Conservation (phyloP, 352 stramenopile genomes). For the Aphanomyces cochlioides region DNA sequence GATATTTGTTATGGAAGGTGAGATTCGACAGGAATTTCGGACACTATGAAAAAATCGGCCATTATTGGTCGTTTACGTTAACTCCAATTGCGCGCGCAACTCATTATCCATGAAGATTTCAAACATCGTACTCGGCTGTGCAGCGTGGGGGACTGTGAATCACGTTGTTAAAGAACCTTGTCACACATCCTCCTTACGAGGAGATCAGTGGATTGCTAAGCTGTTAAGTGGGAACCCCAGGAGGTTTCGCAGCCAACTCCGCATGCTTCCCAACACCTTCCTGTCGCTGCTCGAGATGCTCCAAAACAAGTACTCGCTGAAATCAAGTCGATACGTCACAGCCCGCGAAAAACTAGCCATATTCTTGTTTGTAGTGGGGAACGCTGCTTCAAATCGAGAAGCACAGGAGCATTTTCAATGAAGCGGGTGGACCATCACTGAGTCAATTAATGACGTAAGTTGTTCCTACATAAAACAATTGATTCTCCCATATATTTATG, state of each 20-base stretch:
- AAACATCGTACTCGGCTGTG: background rate
- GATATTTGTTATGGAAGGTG: no score
- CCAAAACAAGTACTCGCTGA: conserved; percentile 3
- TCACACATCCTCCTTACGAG: background rate
- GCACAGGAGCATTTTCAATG: conserved; percentile 31
- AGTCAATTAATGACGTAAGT: background rate
- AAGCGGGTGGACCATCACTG: conserved; percentile 19
- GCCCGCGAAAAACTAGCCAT: conserved; percentile 10
- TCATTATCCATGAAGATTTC: background rate
- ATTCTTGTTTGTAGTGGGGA: conserved; percentile 29
- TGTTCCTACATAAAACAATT: background rate
- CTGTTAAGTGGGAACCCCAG: background rate
- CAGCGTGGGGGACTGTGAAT: background rate
- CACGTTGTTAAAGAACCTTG: conserved; percentile 6
- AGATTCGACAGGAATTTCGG: no score
- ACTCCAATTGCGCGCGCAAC: conserved; percentile 13
- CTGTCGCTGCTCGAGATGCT: background rate
- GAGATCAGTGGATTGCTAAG: conserved; percentile 5
- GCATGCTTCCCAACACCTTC: conserved; percentile 3
- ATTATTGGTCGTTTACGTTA: background rate
- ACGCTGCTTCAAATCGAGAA: conserved; percentile 21
- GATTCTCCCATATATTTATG: background rate
- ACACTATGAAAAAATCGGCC: no score
- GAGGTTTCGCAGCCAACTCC: conserved; percentile 8
- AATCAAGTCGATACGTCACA: conserved; percentile 1